phyloP scores from a whole-genome alignment of 805 yeast genomes.

The Dipodascopsis uninucleata region DNA sequence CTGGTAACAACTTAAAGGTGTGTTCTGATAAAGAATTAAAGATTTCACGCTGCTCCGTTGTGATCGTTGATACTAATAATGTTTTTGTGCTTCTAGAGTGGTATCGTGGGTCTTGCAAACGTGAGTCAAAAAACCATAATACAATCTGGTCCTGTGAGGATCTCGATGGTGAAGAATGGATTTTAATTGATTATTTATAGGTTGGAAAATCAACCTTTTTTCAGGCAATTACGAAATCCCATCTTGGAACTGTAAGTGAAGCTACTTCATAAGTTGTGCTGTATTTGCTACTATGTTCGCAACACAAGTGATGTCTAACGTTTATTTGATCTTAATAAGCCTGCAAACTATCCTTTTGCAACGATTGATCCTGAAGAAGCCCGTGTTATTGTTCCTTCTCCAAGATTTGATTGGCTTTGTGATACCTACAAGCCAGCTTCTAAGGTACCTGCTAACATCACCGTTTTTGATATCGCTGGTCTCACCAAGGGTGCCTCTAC shows the following conservation, averaged over 20 bases:
- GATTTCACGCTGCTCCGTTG: too few species aligned
- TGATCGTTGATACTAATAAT: too few species aligned
- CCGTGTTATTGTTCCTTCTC: conserved; percentile 87
- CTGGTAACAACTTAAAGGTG: conserved; percentile 65
- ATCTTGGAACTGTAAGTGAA: conserved; percentile 59
- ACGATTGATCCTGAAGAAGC: conserved; percentile 99
- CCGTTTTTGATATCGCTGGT: conserved; percentile 97
- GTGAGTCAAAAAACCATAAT: conserved; percentile 20
- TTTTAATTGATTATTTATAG: conserved; percentile 14
- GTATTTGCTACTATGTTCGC: neutral
- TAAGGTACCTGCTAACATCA: conserved; percentile 74
- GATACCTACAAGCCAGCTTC: conserved; percentile 69
- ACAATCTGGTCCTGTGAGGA: conserved; percentile 4
- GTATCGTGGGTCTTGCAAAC: conserved; percentile 91
- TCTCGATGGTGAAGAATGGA: neutral
- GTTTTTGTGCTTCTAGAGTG: conserved; percentile 42
- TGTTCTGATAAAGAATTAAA: too few species aligned
- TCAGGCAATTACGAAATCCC: conserved; percentile 92
- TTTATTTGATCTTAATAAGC: conserved; percentile 39
- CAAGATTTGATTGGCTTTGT: conserved; percentile 74
- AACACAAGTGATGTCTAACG: too few species aligned
- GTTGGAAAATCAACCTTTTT: conserved; percentile 97
- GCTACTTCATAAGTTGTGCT: neutral
- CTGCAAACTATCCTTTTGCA: conserved; percentile 97
- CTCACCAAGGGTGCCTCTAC: conserved; percentile 89